These are phyloP conservation scores for Candida tibetensis DNA, from an alignment of 805 yeast genomes.

Conservation along the genomic window DNA sequence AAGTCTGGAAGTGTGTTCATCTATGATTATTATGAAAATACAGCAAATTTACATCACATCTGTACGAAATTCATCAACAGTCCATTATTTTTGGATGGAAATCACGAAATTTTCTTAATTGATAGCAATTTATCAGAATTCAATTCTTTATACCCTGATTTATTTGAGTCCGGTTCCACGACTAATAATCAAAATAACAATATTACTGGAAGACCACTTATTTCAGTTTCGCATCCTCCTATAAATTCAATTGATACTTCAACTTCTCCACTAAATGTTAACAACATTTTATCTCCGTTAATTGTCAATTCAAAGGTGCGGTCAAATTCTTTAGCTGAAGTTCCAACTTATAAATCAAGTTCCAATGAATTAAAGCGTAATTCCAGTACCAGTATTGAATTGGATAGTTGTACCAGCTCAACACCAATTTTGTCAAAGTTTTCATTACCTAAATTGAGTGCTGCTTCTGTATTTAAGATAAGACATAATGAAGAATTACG, in stretches of 20 bases:
- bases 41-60: constrained; percentile 45
- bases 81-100: constrained; percentile 10
- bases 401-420: constrained; percentile 15
- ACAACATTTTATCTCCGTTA: constrained; percentile 11
- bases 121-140: constrained; percentile 42
- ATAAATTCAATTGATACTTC: background rate
- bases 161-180: constrained; percentile 19
- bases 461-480: constrained; percentile 34
- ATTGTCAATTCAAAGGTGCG: constrained; percentile 9
- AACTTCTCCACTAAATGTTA: constrained; percentile 3
- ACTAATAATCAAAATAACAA: background rate
- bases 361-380: constrained; percentile 9
- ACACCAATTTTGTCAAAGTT: constrained; percentile 50
- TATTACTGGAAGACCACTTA: constrained; percentile 1
- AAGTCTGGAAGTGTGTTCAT: constrained; percentile 19
- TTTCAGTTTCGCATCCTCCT: constrained; percentile 4
- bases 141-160: constrained; percentile 15
- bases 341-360: constrained; percentile 12
- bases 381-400: constrained; percentile 10
- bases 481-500: constrained; percentile 52
- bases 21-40: constrained; percentile 47
- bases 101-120: constrained; percentile 41
- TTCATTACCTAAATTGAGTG: constrained; percentile 44
- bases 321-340: constrained; percentile 17
- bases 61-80: constrained; percentile 46